Evolutionary conservation across 768 basidiomycete genomes (phyloP).

Genomic region (Dentipellis fragilis): DNA sequence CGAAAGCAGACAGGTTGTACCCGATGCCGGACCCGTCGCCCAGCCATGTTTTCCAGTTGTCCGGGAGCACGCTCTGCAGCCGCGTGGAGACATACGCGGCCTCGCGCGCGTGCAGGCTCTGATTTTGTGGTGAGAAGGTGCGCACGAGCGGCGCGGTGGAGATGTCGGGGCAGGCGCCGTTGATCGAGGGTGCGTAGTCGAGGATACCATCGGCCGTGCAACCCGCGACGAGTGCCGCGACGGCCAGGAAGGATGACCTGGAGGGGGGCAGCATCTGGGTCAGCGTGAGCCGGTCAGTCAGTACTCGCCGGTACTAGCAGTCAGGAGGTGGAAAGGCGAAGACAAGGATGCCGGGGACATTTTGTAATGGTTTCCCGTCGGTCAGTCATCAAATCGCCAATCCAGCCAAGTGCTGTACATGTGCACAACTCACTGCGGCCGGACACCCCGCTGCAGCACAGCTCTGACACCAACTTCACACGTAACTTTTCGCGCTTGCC

Average conservation of each 20-base stretch:
- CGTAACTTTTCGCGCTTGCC: too few species aligned
- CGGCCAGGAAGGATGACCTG: background rate
- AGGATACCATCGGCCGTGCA: slow-evolving; percentile 15
- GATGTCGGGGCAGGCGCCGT: slow-evolving; percentile 42
- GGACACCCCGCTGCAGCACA: too few species aligned
- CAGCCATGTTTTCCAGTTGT: slow-evolving; percentile 52
- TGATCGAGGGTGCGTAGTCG: slow-evolving; percentile 43
- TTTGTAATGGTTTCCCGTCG: too few species aligned
- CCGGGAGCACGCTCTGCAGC: slow-evolving; percentile 27
- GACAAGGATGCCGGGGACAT: too few species aligned
- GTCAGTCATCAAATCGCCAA: too few species aligned
- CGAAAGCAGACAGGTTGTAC: slow-evolving; percentile 38
- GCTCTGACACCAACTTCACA: too few species aligned
- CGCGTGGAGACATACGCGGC: slow-evolving; percentile 35
- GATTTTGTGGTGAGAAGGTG: slow-evolving; percentile 37
- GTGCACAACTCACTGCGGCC: too few species aligned
- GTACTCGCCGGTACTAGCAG: too few species aligned
- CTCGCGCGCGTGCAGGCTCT: slow-evolving; percentile 42
- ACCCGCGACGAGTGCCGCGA: background rate
- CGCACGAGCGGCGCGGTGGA: slow-evolving; percentile 39
- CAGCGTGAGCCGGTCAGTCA: too few species aligned
- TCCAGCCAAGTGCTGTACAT: too few species aligned
- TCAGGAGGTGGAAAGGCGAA: too few species aligned
- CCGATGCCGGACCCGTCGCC: slow-evolving; percentile 42
- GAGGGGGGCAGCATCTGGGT: background rate